phyloP scores from a whole-genome alignment of 306 rosid species.

The Gastrolobium bilobum region DNA sequence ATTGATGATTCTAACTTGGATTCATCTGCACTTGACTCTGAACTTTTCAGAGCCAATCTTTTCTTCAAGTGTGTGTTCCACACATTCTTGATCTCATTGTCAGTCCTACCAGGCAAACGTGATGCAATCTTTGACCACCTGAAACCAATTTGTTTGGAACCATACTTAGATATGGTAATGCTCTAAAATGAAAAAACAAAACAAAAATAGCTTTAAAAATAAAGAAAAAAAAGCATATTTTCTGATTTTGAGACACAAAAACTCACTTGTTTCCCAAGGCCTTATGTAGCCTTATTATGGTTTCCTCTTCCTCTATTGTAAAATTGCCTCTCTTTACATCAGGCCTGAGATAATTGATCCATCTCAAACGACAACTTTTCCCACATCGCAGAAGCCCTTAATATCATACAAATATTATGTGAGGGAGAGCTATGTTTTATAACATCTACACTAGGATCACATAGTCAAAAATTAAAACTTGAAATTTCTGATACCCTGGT shows the following conservation, averaged over 20 bases:
- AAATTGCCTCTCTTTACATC: slow-evolving; percentile 92
- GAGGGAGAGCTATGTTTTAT: neutral
- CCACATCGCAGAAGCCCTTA: slow-evolving; percentile 87
- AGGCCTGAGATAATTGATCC: slow-evolving; percentile 97
- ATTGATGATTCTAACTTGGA: slow-evolving; percentile 66
- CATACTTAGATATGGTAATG: slow-evolving; percentile 3
- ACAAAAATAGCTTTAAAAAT: neutral
- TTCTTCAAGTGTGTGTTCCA: slow-evolving; percentile 98
- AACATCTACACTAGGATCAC: slow-evolving; percentile 9
- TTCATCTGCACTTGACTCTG: slow-evolving; percentile 45
- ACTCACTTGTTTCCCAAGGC: slow-evolving; percentile 83
- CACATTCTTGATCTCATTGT: slow-evolving; percentile 93
- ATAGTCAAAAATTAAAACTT: neutral
- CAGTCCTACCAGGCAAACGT: slow-evolving; percentile 83
- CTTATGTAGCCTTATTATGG: slow-evolving; percentile 69
- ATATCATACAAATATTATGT: neutral
- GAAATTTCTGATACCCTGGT: slow-evolving; percentile 24
- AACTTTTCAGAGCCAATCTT: slow-evolving; percentile 50
- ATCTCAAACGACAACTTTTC: slow-evolving; percentile 95
- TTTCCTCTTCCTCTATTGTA: slow-evolving; percentile 74
- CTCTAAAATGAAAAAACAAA: neutral
- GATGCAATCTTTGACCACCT: slow-evolving; percentile 98
- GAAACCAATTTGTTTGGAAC: slow-evolving; percentile 28
- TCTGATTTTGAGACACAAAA: neutral
- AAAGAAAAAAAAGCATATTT: neutral